These are phyloP conservation scores for Prototheca cutis DNA, from an alignment of 163 green algal species.

Conservation along the genomic window DNA sequence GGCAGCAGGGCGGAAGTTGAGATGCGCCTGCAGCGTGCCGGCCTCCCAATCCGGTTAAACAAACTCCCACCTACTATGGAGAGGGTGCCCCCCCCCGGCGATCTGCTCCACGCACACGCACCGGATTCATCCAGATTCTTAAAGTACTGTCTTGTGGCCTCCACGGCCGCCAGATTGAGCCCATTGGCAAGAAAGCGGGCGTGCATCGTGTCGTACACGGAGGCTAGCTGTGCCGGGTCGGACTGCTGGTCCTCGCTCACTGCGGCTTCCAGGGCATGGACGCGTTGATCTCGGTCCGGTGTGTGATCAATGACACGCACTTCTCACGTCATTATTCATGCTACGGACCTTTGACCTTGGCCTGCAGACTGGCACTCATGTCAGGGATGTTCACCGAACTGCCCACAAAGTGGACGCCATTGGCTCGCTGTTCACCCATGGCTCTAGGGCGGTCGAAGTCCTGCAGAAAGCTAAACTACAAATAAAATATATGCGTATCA, in stretches of 20 bases:
- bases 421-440: too few relatives aligned
- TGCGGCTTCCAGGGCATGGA: not conserved
- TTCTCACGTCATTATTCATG: not conserved
- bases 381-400: slow-evolving; percentile 23
- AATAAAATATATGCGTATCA: too few relatives aligned
- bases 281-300: not conserved
- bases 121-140: too few relatives aligned
- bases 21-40: not conserved
- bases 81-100: too few relatives aligned
- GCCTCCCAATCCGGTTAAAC: too few relatives aligned
- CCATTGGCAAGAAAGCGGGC: slow-evolving; percentile 14
- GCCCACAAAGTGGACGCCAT: slow-evolving; percentile 5
- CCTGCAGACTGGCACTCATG: slow-evolving; percentile 24
- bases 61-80: too few relatives aligned
- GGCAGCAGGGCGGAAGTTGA: not conserved
- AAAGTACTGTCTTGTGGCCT: slow-evolving; percentile 25
- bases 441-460: too few relatives aligned
- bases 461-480: too few relatives aligned
- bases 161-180: slow-evolving; percentile 21
- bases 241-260: slow-evolving; percentile 19
- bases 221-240: slow-evolving; percentile 18
- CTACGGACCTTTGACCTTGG: slow-evolving; percentile 18
- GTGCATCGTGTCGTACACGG: slow-evolving; percentile 25
- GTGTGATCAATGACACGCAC: not conserved
- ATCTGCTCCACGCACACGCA: not conserved